These are phyloP conservation scores for Luvunga scandens DNA, from an alignment of 345 rosid species.

Conservation along the genomic window DNA sequence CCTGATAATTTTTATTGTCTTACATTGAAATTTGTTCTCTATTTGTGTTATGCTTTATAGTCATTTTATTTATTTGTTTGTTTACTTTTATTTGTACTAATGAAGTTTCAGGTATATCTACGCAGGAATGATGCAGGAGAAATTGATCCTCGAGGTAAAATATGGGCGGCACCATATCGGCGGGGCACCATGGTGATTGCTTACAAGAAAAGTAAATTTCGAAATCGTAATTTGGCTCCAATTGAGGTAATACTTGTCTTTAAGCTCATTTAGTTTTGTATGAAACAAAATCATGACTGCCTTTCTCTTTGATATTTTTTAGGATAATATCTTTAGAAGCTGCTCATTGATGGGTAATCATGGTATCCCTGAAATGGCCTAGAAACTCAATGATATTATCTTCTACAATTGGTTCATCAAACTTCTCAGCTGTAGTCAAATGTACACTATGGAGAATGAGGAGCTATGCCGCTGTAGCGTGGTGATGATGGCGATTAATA, in stretches of 20 bases:
- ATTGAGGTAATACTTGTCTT: conserved; percentile 57
- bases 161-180: conserved; percentile 90
- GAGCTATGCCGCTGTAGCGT: too few species aligned
- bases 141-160: conserved; percentile 60
- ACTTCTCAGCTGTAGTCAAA: too few species aligned
- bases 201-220: conserved; percentile 75
- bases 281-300: not conserved
- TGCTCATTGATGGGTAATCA: not conserved
- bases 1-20: too few species aligned
- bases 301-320: not conserved
- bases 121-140: conserved; percentile 75
- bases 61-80: not conserved
- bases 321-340: not conserved
- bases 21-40: too few species aligned
- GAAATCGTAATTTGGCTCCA: conserved; percentile 65
- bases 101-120: conserved; percentile 64
- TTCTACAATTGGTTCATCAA: too few species aligned
- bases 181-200: conserved; percentile 91
- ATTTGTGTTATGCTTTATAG: too few species aligned
- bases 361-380: too few species aligned
- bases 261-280: not conserved
- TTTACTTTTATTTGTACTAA: conserved; percentile 29
- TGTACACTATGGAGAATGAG: too few species aligned
- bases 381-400: too few species aligned
- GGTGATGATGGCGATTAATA: too few species aligned